Percentiles rank a stretch among this genome's conserved stretches.
Evolutionary conservation across 2,329 filamentous ascomycete species (phyloP).

Genomic region (Colletotrichum musicola): DNA sequence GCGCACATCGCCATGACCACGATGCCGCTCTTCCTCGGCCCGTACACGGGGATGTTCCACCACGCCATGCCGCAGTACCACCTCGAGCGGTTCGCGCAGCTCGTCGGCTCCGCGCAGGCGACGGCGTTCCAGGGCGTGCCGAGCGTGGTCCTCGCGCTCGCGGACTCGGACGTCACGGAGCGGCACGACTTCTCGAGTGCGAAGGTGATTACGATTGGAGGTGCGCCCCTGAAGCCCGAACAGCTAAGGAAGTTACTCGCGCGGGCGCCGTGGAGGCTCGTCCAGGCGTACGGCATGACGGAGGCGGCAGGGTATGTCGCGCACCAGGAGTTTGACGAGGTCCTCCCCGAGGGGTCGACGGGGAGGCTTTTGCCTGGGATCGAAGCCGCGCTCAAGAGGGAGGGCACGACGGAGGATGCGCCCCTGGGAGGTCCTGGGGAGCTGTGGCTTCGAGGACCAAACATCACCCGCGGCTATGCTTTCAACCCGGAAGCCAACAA

Average conservation of each 20-base stretch:
- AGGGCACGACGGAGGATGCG: slow-evolving; percentile 51
- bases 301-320: slow-evolving; percentile 58
- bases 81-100: slow-evolving; percentile 49
- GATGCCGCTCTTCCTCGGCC: slow-evolving; percentile 57
- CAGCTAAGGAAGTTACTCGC: slow-evolving; percentile 48
- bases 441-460: slow-evolving; percentile 58
- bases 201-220: slow-evolving; percentile 52
- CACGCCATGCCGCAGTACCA: slow-evolving; percentile 57
- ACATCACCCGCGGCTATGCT: slow-evolving; percentile 57
- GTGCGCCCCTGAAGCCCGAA: slow-evolving; percentile 49
- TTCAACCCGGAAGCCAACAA: slow-evolving; percentile 54
- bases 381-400: slow-evolving; percentile 54
- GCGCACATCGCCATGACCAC: slow-evolving; percentile 59
- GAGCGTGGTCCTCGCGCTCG: slow-evolving; percentile 52
- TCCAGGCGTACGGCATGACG: slow-evolving; percentile 61
- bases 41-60: slow-evolving; percentile 58
- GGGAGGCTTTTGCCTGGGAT: slow-evolving; percentile 54
- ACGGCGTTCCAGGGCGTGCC: slow-evolving; percentile 56
- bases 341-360: slow-evolving; percentile 48
- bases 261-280: slow-evolving; percentile 52
- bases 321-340: slow-evolving; percentile 52
- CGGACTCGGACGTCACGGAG: slow-evolving; percentile 50
- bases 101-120: slow-evolving; percentile 51
- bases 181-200: slow-evolving; percentile 54
- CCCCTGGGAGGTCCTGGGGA: slow-evolving; percentile 54